phyloP scores from a whole-genome alignment of 2,329 filamentous ascomycete species.

The Verticillium dahliae region DNA sequence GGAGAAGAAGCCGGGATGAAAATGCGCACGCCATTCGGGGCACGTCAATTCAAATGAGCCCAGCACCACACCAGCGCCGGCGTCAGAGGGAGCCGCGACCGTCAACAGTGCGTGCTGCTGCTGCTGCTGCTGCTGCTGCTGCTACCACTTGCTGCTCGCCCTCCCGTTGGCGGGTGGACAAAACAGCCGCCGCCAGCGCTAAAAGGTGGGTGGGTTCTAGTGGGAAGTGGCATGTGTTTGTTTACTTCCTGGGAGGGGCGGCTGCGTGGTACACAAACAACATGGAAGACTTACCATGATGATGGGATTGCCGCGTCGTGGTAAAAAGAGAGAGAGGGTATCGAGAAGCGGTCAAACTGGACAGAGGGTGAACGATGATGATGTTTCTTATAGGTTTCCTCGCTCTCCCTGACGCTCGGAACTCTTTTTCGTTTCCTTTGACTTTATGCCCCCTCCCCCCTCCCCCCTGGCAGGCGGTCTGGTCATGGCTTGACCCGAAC shows the following conservation, averaged over 20 bases:
- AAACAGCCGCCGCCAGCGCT: background rate
- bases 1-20: background rate
- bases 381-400: background rate
- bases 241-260: constrained; percentile 9
- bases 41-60: background rate
- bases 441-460: background rate
- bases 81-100: background rate
- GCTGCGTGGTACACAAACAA: constrained; percentile 1
- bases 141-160: background rate
- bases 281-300: constrained; percentile 5
- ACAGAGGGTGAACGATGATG: background rate
- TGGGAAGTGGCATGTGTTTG: constrained; percentile 3
- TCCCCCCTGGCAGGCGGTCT: background rate
- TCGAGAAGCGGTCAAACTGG: background rate
- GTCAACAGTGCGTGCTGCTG: background rate
- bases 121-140: no score
- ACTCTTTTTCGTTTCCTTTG: background rate
- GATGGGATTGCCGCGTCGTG: background rate
- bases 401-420: background rate
- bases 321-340: background rate
- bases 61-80: background rate
- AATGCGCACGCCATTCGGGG: background rate
- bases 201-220: background rate
- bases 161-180: constrained; percentile 13
- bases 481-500: background rate